These are phyloP conservation scores for Serendipita sp. DNA, from an alignment of 768 basidiomycete genomes.

Conservation along the genomic window DNA sequence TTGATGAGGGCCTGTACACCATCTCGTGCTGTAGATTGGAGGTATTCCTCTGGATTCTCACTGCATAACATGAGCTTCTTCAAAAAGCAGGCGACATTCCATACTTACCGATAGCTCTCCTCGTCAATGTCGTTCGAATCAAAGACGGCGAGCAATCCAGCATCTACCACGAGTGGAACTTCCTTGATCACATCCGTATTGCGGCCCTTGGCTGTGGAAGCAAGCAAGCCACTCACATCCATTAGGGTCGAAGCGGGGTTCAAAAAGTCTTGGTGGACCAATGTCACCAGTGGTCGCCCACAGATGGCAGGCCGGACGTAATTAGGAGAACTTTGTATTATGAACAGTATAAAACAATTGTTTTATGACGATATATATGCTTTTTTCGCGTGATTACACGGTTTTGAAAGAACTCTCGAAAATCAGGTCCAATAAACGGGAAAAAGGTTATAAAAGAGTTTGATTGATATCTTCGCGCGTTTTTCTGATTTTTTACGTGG, in stretches of 20 bases:
- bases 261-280: neutral
- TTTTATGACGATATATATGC: neutral
- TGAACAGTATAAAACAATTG: neutral
- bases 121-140: conserved; percentile 77
- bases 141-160: conserved; percentile 68
- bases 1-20: conserved; percentile 68
- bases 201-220: neutral
- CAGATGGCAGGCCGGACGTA: neutral
- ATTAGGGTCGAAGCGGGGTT: neutral
- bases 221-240: conserved; percentile 3
- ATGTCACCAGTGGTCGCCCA: neutral
- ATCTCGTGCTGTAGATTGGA: conserved; percentile 61
- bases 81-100: neutral
- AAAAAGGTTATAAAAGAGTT: neutral
- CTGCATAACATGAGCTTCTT: conserved; percentile 22
- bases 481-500: neutral
- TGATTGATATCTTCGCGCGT: neutral
- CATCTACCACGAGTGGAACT: conserved; percentile 61
- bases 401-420: neutral
- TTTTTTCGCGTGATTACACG: too few species aligned
- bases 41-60: conserved; percentile 61
- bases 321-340: neutral
- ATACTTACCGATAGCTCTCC: conserved; percentile 54
- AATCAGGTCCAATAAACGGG: neutral
- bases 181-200: conserved; percentile 60